Conservation (phyloP, 2,329 filamentous ascomycete genomes). For the Verticillium albo-atrum region DNA sequence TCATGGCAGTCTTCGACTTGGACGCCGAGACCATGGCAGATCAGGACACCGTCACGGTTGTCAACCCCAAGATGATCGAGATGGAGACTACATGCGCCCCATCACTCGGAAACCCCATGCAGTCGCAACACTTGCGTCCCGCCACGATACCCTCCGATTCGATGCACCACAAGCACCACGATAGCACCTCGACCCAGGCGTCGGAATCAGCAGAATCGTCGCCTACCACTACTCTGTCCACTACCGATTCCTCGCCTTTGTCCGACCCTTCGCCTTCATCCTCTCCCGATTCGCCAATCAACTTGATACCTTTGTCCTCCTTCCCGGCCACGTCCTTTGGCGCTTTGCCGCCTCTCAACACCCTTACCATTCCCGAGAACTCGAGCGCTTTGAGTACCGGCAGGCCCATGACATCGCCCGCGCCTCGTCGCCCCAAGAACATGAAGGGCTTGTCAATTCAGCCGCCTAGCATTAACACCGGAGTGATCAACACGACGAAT, state of each 20-base stretch:
- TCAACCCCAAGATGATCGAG: constrained; percentile 48
- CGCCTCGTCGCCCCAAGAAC: constrained; percentile 70
- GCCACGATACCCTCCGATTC: constrained; percentile 38
- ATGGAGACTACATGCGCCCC: constrained; percentile 34
- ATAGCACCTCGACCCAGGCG: constrained; percentile 72
- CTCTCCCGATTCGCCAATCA: constrained; percentile 84
- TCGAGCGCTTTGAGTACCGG: constrained; percentile 29
- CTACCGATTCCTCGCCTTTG: constrained; percentile 83
- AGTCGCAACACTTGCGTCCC: constrained; percentile 32
- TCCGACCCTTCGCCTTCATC: constrained; percentile 89
- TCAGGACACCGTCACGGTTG: constrained; percentile 47
- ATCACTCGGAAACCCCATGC: constrained; percentile 28
- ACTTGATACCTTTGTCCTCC: constrained; percentile 65
- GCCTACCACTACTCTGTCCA: constrained; percentile 89
- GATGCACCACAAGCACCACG: constrained; percentile 68
- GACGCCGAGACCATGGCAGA: constrained; percentile 53
- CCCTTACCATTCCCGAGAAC: constrained; percentile 38
- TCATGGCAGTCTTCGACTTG: constrained; percentile 71
- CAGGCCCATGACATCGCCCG: constrained; percentile 63
- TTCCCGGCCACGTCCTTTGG: constrained; percentile 60
- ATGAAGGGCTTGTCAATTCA: constrained; percentile 82
- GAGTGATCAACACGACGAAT: constrained; percentile 34
- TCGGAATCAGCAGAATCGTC: constrained; percentile 90
- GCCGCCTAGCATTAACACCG: constrained; percentile 41
- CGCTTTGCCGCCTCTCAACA: constrained; percentile 39